Base-by-base conservation (phyloP, 2,329 filamentous ascomycete genomes). In the Pseudocercospora crystallina region DNA sequence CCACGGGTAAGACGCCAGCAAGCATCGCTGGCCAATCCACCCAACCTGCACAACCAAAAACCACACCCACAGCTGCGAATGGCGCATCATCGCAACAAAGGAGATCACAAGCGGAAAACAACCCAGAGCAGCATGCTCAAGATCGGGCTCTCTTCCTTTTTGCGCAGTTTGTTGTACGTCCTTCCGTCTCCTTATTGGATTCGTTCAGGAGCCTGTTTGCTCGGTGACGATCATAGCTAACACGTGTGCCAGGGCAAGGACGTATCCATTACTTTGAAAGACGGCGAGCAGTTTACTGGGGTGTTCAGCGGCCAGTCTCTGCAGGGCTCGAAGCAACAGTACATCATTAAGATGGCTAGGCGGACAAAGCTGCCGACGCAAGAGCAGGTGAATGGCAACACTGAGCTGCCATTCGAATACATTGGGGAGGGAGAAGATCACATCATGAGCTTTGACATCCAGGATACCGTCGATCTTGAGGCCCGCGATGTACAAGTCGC, bases 311-410 rank as follows among this genome's bases (percentile, higher is more conserved):
- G 78, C 38, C 77, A 76, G 10, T 74, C 73, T 8, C 66, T 80
- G 20, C 78, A 81, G 47, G 11, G 76, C 4, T 72, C 67, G 55
- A 78, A 81, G 56, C 72, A 77, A 41, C 75, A 76, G 13, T 80
- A 85, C 61, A 70, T 78, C 26, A 73, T 86, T 60, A 87, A 86
- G 69, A 87, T 87, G 84, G 80, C 82, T 30, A 81, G 80, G 65
- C 78, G 76, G 57, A 66, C 74, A 49, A 67, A 70, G 38, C 61
- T 68, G 13, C 68, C 66, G 26, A 68, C 65, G 51, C 68, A 71
- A 41, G 58, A 70, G 39, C 74, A 75, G 50, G 59, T 64, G 41
- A 81, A 80, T 65, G 78, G 78, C 50, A 63, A 65, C 10, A 61
- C 63, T 29, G 75, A 72, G 5, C 30, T 58, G 2, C 53, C 66